Evolutionary conservation across 208 protist genomes (phyloP), one percentile per base, ranked within the genome.

Genomic region (Trypanosoma boissoni): DNA sequence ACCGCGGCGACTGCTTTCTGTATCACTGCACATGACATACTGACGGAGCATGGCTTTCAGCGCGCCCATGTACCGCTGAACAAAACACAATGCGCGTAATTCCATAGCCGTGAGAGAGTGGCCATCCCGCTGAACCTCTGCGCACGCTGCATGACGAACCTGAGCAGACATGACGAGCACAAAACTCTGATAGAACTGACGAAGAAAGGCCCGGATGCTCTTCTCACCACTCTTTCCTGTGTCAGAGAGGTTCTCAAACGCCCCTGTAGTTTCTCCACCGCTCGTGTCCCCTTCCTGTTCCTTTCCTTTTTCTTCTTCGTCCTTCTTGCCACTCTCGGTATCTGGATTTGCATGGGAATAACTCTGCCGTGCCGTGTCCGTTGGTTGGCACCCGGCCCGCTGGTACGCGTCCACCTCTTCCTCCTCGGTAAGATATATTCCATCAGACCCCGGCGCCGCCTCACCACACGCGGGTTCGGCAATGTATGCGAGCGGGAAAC

Each of bases 11-110:
- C 71, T 67, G 3, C 79, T 66, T 62, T 90, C 83, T 12, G 55
- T 68, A 0, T 57, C 67, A 42, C 68, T 56, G 6, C 79, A 68
- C 73, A 90, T 90, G n/a, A 90, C 83, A 62, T 74, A 80, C 1
- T 46, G 36, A 14, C 64, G 70, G 36, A 90, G 64, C 55, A 86
- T 78, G 2, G 34, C 28, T 36, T 72, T 68, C 44, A 83, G 82
- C 21, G 60, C 34, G 0, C 4, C 24, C 46, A 80, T 64, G 65
- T 86, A 57, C 20, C 18, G 51, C 5, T 71, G 78, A 28, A 86
- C 64, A 49, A 78, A 77, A 36, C 18, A 23, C 24, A 83, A 46
- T n/a, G 83, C 78, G 4, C 64, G 37, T 10, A 60, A 69, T 52
- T 90, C 83, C 14, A 80, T 29, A 24, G 37, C 16, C 21, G 56